These are phyloP conservation scores for Eutrema salsugineum DNA, from an alignment of 441 rosid genomes.

Conservation along the genomic window DNA sequence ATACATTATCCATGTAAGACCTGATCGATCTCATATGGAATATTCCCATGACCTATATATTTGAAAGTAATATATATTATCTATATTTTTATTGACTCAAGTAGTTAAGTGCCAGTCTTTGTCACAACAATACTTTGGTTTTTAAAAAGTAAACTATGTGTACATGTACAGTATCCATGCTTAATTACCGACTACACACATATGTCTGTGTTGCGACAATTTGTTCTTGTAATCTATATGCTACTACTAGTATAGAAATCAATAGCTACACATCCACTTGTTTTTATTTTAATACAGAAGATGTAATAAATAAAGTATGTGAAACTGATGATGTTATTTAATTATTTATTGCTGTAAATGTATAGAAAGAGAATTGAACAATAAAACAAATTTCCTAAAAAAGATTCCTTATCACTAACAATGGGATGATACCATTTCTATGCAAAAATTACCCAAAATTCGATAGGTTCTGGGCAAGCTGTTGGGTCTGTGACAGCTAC, in stretches of 20 bases:
- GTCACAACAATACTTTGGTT: neutral
- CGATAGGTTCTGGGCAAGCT: slow-evolving; percentile 32
- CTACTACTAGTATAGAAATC: neutral
- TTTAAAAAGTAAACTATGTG: neutral
- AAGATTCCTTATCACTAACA: slow-evolving; percentile 37
- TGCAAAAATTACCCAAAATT: slow-evolving; percentile 27
- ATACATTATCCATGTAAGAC: slow-evolving; percentile 1
- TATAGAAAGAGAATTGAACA: slow-evolving; percentile 15
- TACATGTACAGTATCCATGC: neutral
- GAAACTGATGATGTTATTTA: slow-evolving; percentile 5
- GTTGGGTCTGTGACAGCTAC: slow-evolving; percentile 36
- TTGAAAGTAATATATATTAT: neutral
- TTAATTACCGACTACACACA: slow-evolving; percentile 23
- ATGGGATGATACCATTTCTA: slow-evolving; percentile 36
- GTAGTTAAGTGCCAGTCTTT: slow-evolving; percentile 17
- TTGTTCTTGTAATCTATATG: slow-evolving; percentile 19
- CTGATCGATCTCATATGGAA: slow-evolving; percentile 13
- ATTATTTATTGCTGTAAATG: slow-evolving; percentile 8
- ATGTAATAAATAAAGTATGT: slow-evolving; percentile 9
- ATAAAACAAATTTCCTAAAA: slow-evolving; percentile 32
- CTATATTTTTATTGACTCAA: neutral
- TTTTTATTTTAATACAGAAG: neutral
- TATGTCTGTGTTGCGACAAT: slow-evolving; percentile 13
- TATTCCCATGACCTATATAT: slow-evolving; percentile 15
- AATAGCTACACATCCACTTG: slow-evolving; percentile 7